These are phyloP conservation scores for Thuja plicata DNA, from an alignment of 83 land plant species.

Conservation along the genomic window DNA sequence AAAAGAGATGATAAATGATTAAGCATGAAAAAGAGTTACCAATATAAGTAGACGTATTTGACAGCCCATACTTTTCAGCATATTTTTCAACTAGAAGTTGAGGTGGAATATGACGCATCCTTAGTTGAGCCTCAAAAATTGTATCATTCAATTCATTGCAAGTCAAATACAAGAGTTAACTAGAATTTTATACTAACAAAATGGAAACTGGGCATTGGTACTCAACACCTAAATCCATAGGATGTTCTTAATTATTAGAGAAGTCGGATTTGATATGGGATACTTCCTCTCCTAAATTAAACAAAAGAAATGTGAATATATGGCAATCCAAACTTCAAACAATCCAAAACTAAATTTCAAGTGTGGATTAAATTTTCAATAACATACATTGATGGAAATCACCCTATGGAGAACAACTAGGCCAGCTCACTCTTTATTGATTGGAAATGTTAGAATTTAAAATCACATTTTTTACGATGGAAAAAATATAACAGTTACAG, in stretches of 20 bases:
- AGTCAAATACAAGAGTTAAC: slow-evolving; percentile 1
- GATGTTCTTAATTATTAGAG: neutral
- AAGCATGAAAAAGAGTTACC: slow-evolving; percentile 20
- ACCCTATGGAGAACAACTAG: neutral
- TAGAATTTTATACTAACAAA: neutral
- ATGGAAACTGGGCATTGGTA: neutral
- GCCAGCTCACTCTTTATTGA: neutral
- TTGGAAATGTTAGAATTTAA: neutral
- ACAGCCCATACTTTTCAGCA: slow-evolving; percentile 26
- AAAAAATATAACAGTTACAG: no score
- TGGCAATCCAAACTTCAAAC: neutral
- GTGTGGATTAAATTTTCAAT: neutral
- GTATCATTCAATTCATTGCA: slow-evolving; percentile 60
- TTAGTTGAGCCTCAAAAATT: slow-evolving; percentile 46
- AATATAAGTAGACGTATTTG: slow-evolving; percentile 48
- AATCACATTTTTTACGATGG: no score
- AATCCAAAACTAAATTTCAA: neutral
- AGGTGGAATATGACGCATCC: slow-evolving; percentile 48
- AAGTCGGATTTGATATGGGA: neutral
- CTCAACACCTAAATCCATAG: neutral
- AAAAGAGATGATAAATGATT: neutral
- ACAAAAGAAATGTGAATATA: neutral
- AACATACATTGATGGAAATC: neutral
- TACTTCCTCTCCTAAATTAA: neutral
- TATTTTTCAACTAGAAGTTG: slow-evolving; percentile 36